Percentiles rank a stretch among this genome's conserved stretches.
phyloP scores from a whole-genome alignment of 108 stramenopile genomes.

The Cylindrotheca fusiformis region DNA sequence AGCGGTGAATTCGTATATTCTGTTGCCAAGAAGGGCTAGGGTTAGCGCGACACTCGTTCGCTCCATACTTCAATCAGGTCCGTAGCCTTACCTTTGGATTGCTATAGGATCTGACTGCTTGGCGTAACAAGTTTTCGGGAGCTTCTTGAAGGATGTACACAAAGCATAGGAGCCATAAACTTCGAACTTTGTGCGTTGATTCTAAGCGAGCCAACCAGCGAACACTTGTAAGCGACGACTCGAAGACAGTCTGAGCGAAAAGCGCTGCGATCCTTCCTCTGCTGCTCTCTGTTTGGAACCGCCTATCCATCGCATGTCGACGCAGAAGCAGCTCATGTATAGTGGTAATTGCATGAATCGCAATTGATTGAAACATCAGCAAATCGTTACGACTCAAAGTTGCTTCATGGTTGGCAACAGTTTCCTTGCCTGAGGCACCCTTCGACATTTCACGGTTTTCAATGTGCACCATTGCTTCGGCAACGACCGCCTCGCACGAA shows the following conservation, averaged over 20 bases:
- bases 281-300: slow-evolving; percentile 64
- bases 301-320: slow-evolving; percentile 75
- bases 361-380: slow-evolving; percentile 74
- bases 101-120: slow-evolving; percentile 54
- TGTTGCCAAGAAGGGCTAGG: slow-evolving; percentile 5
- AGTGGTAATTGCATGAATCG: slow-evolving; percentile 64
- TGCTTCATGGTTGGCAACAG: slow-evolving; percentile 22
- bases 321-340: slow-evolving; percentile 75
- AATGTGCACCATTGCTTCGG: slow-evolving; percentile 60
- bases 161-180: slow-evolving; percentile 68
- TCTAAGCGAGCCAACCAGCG: slow-evolving; percentile 71
- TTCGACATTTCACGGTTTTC: slow-evolving; percentile 22
- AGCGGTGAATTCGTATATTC: slow-evolving; percentile 52
- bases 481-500: slow-evolving; percentile 68
- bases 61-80: too few species aligned
- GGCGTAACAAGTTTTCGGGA: slow-evolving; percentile 68
- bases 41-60: too few species aligned
- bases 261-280: slow-evolving; percentile 70
- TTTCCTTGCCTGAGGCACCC: not conserved
- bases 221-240: slow-evolving; percentile 50
- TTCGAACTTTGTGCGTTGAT: slow-evolving; percentile 71
- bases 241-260: slow-evolving; percentile 48
- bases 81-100: slow-evolving; percentile 24
- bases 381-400: slow-evolving; percentile 56
- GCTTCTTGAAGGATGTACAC: slow-evolving; percentile 83